A percentile compares a stretch with the other conserved stretches of the same genome.
Conservation (phyloP, 2,329 filamentous ascomycete species). For the Aspergillus neoniger region DNA sequence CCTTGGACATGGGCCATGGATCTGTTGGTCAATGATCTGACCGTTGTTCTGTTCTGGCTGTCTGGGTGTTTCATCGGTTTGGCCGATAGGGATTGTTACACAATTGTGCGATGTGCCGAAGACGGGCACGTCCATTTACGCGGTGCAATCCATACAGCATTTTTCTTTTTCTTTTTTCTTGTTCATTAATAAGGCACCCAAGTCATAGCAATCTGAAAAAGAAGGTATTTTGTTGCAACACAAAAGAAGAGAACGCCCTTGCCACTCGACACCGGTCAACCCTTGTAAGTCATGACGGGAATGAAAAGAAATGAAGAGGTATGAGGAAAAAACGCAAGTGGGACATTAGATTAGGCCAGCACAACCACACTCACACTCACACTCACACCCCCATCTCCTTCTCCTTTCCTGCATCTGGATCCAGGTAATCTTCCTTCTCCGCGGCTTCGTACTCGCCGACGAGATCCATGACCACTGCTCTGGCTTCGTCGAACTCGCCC, state of each 20-base stretch:
- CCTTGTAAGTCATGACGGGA: slow-evolving; percentile 17
- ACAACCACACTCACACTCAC: not conserved
- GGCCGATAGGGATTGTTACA: not conserved
- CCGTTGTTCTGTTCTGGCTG: not conserved
- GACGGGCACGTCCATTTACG: not conserved
- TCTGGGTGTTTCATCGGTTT: not conserved
- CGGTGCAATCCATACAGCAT: no score
- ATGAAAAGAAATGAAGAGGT: slow-evolving; percentile 13
- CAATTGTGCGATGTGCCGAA: not conserved
- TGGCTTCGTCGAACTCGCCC: slow-evolving; percentile 91
- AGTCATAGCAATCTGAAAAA: slow-evolving; percentile 8
- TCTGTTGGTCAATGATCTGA: not conserved
- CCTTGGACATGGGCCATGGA: no score
- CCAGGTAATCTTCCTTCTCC: slow-evolving; percentile 86
- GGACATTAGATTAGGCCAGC: not conserved
- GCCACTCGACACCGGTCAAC: slow-evolving; percentile 22
- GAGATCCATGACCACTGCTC: slow-evolving; percentile 85
- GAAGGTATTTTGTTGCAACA: not conserved
- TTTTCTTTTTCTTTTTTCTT: not conserved
- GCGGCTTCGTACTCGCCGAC: slow-evolving; percentile 96
- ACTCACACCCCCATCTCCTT: slow-evolving; percentile 32
- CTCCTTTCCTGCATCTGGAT: slow-evolving; percentile 62
- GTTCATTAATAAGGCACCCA: slow-evolving; percentile 1
- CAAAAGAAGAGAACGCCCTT: slow-evolving; percentile 18
- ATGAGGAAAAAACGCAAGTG: slow-evolving; percentile 4